A percentile compares a stretch with the other conserved stretches of the same genome.
These are phyloP conservation scores for Urtica urens DNA, from an alignment of 306 rosid species.

Conservation along the genomic window DNA sequence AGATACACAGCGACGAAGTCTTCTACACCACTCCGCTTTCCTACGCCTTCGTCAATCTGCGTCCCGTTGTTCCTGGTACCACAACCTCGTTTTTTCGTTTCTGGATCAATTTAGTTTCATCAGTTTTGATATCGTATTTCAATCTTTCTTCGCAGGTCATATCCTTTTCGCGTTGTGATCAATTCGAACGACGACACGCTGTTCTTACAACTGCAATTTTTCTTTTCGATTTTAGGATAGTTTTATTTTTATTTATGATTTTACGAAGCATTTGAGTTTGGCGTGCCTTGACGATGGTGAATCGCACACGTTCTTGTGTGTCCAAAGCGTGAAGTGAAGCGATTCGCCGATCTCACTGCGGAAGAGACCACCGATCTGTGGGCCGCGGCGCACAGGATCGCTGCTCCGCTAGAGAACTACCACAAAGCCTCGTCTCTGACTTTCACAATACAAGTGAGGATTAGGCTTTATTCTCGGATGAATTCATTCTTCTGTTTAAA, in stretches of 20 bases:
- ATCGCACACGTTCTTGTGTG: slow-evolving; percentile 74
- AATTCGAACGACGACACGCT: slow-evolving; percentile 10
- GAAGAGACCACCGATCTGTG: slow-evolving; percentile 87
- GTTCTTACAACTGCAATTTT: slow-evolving; percentile 8
- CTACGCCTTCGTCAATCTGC: slow-evolving; percentile 77
- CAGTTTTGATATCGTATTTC: slow-evolving; percentile 7
- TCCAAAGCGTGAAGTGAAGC: slow-evolving; percentile 90
- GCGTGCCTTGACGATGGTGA: slow-evolving; percentile 48
- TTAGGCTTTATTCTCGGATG: not conserved
- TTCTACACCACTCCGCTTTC: slow-evolving; percentile 62
- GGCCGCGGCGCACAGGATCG: slow-evolving; percentile 81
- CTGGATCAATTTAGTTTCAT: not conserved
- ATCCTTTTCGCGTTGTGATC: slow-evolving; percentile 45
- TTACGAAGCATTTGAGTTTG: slow-evolving; percentile 12
- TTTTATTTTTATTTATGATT: not conserved
- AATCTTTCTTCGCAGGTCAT: slow-evolving; percentile 65
- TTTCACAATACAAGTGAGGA: slow-evolving; percentile 56
- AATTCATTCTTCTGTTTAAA: not conserved
- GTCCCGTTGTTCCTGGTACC: slow-evolving; percentile 83
- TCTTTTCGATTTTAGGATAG: not conserved
- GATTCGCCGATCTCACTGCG: slow-evolving; percentile 67
- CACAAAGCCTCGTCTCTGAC: slow-evolving; percentile 82
- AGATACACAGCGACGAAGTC: slow-evolving; percentile 60
- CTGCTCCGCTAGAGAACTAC: slow-evolving; percentile 58
- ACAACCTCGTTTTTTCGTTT: too few relatives aligned